Percentiles rank a stretch among this genome's conserved stretches.
Conservation (phyloP, 805 yeast genomes). For the Jamesozyma gamospora region DNA sequence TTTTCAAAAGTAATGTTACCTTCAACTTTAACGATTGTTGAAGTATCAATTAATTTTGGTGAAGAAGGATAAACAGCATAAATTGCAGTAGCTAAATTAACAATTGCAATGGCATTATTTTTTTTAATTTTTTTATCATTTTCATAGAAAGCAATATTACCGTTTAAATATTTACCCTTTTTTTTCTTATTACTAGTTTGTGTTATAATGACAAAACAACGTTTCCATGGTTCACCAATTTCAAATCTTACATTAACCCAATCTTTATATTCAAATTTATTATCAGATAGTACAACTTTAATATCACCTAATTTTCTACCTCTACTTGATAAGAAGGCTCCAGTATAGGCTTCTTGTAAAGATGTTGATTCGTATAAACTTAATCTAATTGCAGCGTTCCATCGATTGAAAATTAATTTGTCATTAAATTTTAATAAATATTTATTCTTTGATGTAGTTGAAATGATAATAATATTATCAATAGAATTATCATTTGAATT, state of each 20-base stretch:
- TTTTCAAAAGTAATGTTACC: slow-evolving; percentile 59
- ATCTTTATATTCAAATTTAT: slow-evolving; percentile 78
- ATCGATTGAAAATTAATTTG: slow-evolving; percentile 51
- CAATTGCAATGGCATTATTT: slow-evolving; percentile 68
- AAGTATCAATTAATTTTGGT: slow-evolving; percentile 66
- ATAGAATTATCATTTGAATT: slow-evolving; percentile 57
- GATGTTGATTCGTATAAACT: slow-evolving; percentile 71
- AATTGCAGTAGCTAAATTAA: slow-evolving; percentile 56
- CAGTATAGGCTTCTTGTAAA: slow-evolving; percentile 92
- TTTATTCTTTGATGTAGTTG: slow-evolving; percentile 85
- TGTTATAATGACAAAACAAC: slow-evolving; percentile 83
- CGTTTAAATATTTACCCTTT: too few relatives aligned
- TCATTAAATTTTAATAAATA: slow-evolving; percentile 71
- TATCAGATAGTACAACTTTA: slow-evolving; percentile 64
- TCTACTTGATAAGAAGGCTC: slow-evolving; percentile 79
- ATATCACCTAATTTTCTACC: slow-evolving; percentile 84
- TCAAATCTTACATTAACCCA: slow-evolving; percentile 95
- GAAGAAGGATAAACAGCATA: slow-evolving; percentile 88
- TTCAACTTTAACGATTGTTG: slow-evolving; percentile 81
- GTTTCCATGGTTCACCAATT: slow-evolving; percentile 94
- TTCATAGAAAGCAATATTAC: slow-evolving; percentile 68
- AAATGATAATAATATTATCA: slow-evolving; percentile 48
- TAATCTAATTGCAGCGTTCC: slow-evolving; percentile 79
- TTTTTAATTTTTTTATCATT: slow-evolving; percentile 65
- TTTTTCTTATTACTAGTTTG: slow-evolving; percentile 39